A percentile compares a stretch with the other conserved stretches of the same genome.
phyloP scores from a whole-genome alignment of 495 filamentous ascomycete genomes.

The Achaetomiella virescens region DNA sequence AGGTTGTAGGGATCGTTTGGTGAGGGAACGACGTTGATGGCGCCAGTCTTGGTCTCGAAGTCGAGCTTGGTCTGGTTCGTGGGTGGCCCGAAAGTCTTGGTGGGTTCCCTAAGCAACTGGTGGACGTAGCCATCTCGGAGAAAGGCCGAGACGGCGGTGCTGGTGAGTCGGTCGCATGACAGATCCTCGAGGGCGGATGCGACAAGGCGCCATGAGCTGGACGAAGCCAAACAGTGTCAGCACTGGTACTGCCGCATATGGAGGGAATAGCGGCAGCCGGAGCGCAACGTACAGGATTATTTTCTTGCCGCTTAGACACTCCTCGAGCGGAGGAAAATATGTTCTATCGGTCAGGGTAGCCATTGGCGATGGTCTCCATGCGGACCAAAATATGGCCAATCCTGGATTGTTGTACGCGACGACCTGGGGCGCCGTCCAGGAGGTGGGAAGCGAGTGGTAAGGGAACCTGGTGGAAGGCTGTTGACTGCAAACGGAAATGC shows the following conservation, averaged over 20 bases:
- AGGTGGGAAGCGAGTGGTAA: conserved; percentile 1
- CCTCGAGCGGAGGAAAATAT: conserved; percentile 45
- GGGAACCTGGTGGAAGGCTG: background rate
- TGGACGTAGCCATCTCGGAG: conserved; percentile 61
- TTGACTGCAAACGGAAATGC: background rate
- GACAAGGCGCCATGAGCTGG: conserved; percentile 71
- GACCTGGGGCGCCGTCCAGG: background rate
- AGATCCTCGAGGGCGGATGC: conserved; percentile 58
- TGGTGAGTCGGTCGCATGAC: conserved; percentile 42
- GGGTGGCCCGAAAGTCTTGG: conserved; percentile 55
- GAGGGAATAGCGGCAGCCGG: conserved; percentile 44
- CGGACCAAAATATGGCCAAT: conserved; percentile 12
- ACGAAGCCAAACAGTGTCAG: conserved; percentile 46
- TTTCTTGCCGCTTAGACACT: conserved; percentile 41
- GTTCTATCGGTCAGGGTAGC: conserved; percentile 48
- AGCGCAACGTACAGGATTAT: conserved; percentile 39
- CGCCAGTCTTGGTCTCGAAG: conserved; percentile 82
- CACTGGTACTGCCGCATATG: background rate
- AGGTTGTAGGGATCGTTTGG: conserved; percentile 64
- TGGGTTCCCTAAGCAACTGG: conserved; percentile 57
- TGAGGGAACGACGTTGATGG: conserved; percentile 77
- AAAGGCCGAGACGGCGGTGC: conserved; percentile 52
- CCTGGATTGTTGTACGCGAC: conserved; percentile 8
- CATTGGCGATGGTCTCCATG: conserved; percentile 55
- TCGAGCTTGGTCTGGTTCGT: conserved; percentile 55